These are phyloP conservation scores for Golubevia pallescens DNA, from an alignment of 1,284 basidiomycete species.

Conservation along the genomic window DNA sequence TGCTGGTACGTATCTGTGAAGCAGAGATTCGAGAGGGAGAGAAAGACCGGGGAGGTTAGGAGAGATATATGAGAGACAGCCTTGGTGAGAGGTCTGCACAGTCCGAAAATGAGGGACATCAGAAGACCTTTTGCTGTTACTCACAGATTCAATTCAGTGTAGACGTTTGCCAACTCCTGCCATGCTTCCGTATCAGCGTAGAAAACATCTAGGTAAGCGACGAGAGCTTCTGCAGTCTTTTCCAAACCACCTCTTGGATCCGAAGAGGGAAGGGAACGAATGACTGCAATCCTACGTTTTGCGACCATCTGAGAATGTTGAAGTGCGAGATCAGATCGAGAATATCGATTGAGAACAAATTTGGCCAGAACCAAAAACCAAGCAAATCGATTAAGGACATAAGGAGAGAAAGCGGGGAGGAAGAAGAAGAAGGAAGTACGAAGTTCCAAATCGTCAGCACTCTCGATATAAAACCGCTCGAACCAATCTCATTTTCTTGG, in stretches of 20 bases:
- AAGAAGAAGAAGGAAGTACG: neutral
- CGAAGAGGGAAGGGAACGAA: slow-evolving; percentile 22
- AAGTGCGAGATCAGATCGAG: neutral
- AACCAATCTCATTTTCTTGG: neutral
- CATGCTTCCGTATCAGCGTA: slow-evolving; percentile 56
- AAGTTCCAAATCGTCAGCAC: neutral
- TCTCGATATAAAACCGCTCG: neutral
- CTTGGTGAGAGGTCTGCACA: neutral
- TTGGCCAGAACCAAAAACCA: too few relatives aligned
- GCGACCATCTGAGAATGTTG: slow-evolving; percentile 21
- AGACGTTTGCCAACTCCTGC: slow-evolving; percentile 54
- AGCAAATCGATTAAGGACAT: neutral
- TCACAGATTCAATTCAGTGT: slow-evolving; percentile 31
- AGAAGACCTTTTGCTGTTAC: too few relatives aligned
- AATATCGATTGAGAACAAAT: neutral
- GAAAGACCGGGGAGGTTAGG: neutral
- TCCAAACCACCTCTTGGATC: slow-evolving; percentile 15
- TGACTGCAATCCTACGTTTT: slow-evolving; percentile 39
- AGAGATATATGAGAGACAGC: neutral
- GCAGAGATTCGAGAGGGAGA: neutral
- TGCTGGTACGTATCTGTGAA: slow-evolving; percentile 28
- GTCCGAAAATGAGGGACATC: too few relatives aligned
- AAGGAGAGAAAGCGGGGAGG: neutral
- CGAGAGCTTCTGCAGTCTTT: slow-evolving; percentile 35
- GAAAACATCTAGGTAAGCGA: slow-evolving; percentile 46